Evolutionary conservation across 345 rosid species (phyloP).

Genomic region (Adansonia digitata): DNA sequence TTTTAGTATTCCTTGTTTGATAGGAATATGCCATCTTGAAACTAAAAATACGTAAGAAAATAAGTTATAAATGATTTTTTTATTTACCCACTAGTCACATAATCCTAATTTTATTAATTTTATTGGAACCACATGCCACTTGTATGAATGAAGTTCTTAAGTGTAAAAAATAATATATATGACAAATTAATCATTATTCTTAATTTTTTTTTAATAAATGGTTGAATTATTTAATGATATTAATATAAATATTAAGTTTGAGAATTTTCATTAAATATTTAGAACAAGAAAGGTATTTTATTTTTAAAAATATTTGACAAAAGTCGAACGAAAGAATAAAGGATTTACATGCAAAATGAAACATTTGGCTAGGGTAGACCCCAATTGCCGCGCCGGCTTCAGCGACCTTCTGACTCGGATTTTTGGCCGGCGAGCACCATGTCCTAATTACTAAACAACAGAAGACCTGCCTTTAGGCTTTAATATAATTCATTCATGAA

Average conservation of each 20-base stretch:
- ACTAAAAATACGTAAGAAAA: background rate
- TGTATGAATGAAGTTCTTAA: background rate
- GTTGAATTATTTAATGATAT: too few species aligned
- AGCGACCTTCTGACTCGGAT: slow-evolving; percentile 22
- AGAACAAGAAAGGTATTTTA: background rate
- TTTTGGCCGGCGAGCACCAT: slow-evolving; percentile 19
- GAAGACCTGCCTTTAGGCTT: background rate
- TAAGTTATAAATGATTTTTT: background rate
- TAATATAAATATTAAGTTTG: too few species aligned
- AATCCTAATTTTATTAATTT: background rate
- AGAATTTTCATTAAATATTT: background rate
- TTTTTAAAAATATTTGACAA: too few species aligned
- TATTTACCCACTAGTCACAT: background rate
- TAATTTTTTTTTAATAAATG: too few species aligned
- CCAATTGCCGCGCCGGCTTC: slow-evolving; percentile 23
- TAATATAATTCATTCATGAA: background rate
- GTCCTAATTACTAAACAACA: background rate
- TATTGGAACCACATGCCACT: background rate
- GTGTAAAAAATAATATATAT: background rate
- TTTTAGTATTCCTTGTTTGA: background rate
- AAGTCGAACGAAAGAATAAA: background rate
- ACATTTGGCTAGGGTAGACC: slow-evolving; percentile 1
- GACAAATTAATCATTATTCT: too few species aligned
- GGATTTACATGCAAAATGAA: background rate
- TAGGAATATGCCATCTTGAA: background rate